Conservation (phyloP, 2,329 filamentous ascomycete species). For the Penicillium sp. region DNA sequence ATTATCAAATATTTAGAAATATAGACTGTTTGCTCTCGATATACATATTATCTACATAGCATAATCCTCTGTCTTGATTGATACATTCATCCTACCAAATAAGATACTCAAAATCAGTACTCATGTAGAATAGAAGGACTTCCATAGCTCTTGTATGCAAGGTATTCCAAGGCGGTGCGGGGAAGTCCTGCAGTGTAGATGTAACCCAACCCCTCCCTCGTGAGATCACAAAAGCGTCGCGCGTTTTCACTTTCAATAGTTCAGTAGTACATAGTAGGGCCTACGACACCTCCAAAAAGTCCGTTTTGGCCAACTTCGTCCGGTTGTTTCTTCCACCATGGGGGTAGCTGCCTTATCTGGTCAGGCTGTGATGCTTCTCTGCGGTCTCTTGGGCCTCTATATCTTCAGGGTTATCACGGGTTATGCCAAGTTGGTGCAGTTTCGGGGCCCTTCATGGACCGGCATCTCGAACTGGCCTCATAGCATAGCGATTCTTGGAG, state of each 20-base stretch:
- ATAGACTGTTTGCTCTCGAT: background rate
- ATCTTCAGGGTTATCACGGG: background rate
- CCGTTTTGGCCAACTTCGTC: background rate
- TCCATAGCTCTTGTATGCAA: background rate
- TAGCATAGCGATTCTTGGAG: conserved; percentile 17
- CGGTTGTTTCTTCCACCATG: conserved; percentile 1
- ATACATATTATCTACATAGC: background rate
- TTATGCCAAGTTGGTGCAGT: conserved; percentile 14
- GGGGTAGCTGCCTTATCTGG: background rate
- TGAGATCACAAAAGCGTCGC: background rate
- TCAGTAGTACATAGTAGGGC: too few species aligned
- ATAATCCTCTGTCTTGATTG: too few species aligned
- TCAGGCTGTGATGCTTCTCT: conserved; percentile 1
- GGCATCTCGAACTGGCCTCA: conserved; percentile 21
- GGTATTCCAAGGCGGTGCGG: background rate
- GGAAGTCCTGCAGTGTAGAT: background rate
- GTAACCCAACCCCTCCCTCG: background rate
- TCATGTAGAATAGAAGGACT: background rate
- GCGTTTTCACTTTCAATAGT: background rate
- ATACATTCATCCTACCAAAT: background rate
- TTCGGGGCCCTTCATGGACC: conserved; percentile 13
- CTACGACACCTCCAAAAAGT: background rate
- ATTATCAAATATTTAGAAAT: background rate
- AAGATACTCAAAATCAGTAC: background rate
- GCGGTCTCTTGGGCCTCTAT: conserved; percentile 13